Percentiles rank a stretch among this genome's conserved stretches.
These are phyloP conservation scores for Elsinoe fawcettii DNA, from an alignment of 2,329 filamentous ascomycete genomes.

Conservation along the genomic window DNA sequence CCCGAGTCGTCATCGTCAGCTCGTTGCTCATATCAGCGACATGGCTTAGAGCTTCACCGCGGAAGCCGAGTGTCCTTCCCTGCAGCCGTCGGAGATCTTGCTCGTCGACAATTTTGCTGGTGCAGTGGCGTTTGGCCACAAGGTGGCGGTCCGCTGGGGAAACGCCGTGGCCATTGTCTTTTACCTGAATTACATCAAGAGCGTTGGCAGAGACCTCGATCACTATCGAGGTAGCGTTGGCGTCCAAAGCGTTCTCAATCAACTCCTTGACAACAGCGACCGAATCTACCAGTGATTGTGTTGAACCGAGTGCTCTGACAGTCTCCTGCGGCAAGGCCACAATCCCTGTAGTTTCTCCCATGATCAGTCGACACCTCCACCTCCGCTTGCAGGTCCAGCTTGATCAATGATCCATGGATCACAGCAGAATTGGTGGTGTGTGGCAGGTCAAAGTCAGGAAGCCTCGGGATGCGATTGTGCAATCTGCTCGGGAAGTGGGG, in stretches of 20 bases:
- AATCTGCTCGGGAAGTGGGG: neutral
- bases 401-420: neutral
- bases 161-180: slow-evolving; percentile 69
- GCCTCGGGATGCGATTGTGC: neutral
- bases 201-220: slow-evolving; percentile 58
- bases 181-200: slow-evolving; percentile 60
- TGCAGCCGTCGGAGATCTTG: slow-evolving; percentile 53
- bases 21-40: slow-evolving; percentile 51
- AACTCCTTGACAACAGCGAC: slow-evolving; percentile 64
- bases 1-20: slow-evolving; percentile 56
- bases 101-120: slow-evolving; percentile 63
- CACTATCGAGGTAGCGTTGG: slow-evolving; percentile 58
- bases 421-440: neutral
- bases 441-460: neutral
- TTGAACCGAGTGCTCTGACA: slow-evolving; percentile 52
- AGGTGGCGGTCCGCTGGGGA: slow-evolving; percentile 51
- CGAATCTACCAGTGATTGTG: slow-evolving; percentile 53
- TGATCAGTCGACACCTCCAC: neutral
- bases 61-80: slow-evolving; percentile 61
- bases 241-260: slow-evolving; percentile 69
- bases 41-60: slow-evolving; percentile 65
- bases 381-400: neutral
- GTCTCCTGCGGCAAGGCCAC: slow-evolving; percentile 35
- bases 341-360: slow-evolving; percentile 30
- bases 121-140: slow-evolving; percentile 60